Percentiles rank a stretch among this genome's conserved stretches.
Evolutionary conservation across 2,329 filamentous ascomycete genomes (phyloP).

Genomic region (Penicillium griseofulvum): DNA sequence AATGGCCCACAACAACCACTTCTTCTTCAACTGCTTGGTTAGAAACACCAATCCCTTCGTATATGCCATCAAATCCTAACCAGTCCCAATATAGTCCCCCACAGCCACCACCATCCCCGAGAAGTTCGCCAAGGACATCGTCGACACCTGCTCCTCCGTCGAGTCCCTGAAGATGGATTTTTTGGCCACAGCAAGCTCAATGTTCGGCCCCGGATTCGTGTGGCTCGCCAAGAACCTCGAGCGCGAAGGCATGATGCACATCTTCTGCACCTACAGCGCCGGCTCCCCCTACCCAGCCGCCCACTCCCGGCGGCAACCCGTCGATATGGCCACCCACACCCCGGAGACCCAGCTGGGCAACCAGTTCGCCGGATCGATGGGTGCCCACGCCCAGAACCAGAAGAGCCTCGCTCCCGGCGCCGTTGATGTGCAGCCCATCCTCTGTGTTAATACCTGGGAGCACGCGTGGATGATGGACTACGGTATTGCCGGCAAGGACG

Average conservation of each 20-base stretch:
- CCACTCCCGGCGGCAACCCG: conserved; percentile 68
- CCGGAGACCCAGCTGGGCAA: conserved; percentile 34
- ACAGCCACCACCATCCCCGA: conserved; percentile 53
- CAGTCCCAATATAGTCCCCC: conserved; percentile 36
- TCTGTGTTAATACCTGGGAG: conserved; percentile 96
- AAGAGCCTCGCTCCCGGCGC: conserved; percentile 42
- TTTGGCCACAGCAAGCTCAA: conserved; percentile 73
- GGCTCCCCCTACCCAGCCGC: conserved; percentile 84
- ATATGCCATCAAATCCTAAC: conserved; percentile 1
- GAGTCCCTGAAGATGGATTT: conserved; percentile 80
- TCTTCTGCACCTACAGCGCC: conserved; percentile 87
- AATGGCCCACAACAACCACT: conserved; percentile 87
- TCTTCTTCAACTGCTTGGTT: conserved; percentile 50
- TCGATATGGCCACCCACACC: conserved; percentile 47
- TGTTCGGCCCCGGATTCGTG: conserved; percentile 97
- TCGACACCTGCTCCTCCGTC: conserved; percentile 73
- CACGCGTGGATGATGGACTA: conserved; percentile 88
- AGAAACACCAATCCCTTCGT: conserved; percentile 14
- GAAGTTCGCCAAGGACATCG: conserved; percentile 59
- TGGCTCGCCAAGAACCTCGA: conserved; percentile 73
- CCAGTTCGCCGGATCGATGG: conserved; percentile 38
- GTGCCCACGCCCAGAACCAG: conserved; percentile 32
- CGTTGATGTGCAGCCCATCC: conserved; percentile 65
- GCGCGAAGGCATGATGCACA: conserved; percentile 53
- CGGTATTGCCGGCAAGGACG: conserved; percentile 69